Conservation (phyloP, 306 rosid genomes). For the Lagenaria siceraria region DNA sequence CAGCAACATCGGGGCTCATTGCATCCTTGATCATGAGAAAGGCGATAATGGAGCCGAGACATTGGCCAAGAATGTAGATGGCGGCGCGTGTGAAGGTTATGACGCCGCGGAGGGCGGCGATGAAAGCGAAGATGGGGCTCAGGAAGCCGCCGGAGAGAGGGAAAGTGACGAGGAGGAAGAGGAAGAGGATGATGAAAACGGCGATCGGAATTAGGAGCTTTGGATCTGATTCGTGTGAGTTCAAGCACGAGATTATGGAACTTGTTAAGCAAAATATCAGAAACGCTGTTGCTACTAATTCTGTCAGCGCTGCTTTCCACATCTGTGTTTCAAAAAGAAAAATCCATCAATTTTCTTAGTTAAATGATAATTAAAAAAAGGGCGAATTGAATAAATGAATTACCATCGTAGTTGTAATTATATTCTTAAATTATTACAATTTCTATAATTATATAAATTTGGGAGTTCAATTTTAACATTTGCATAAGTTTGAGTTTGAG, state of each 20-base stretch:
- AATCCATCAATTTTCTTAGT: too few relatives aligned
- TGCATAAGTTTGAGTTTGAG: too few relatives aligned
- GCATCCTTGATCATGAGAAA: conserved; percentile 34
- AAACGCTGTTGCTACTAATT: conserved; percentile 43
- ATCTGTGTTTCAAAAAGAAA: conserved; percentile 14
- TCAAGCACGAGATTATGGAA: conserved; percentile 55
- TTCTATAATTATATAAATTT: too few relatives aligned
- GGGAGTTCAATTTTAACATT: too few relatives aligned
- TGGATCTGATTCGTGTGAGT: conserved; percentile 32
- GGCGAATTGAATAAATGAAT: too few relatives aligned
- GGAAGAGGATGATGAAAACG: conserved; percentile 46
- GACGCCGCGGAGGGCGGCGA: conserved; percentile 32
- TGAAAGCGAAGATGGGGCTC: conserved; percentile 52
- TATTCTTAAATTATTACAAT: too few relatives aligned
- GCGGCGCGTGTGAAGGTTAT: conserved; percentile 27
- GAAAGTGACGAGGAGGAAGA: conserved; percentile 51
- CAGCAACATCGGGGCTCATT: conserved; percentile 22
- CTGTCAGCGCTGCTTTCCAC: conserved; percentile 62
- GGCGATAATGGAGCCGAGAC: conserved; percentile 46
- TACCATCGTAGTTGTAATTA: too few relatives aligned
- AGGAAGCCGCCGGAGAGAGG: conserved; percentile 71
- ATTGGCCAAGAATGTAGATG: conserved; percentile 37
- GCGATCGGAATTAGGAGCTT: conserved; percentile 52
- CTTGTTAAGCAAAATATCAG: conserved; percentile 35
- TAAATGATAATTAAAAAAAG: too few relatives aligned